phyloP scores from a whole-genome alignment of 2,329 filamentous ascomycete species.

The Alternaria consortialis region DNA sequence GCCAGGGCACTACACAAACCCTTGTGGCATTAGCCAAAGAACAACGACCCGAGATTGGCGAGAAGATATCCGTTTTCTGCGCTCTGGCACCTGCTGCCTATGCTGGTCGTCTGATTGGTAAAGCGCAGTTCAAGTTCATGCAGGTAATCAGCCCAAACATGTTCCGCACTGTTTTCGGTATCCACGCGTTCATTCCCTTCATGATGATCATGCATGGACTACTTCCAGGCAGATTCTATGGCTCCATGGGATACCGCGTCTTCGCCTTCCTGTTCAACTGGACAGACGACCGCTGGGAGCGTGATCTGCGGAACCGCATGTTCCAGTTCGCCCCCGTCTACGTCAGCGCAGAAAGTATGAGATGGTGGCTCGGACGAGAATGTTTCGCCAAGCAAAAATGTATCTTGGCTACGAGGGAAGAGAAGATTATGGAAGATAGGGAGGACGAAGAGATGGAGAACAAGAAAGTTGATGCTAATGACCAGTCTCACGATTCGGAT shows the following conservation, averaged over 20 bases:
- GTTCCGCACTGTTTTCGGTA: constrained; percentile 86
- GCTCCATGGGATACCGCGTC: constrained; percentile 84
- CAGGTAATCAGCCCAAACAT: constrained; percentile 76
- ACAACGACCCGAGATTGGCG: constrained; percentile 83
- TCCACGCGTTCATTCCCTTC: constrained; percentile 90
- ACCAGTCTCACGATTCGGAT: constrained; percentile 25
- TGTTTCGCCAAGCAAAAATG: constrained; percentile 88
- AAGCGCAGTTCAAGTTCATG: constrained; percentile 94
- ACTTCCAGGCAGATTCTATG: constrained; percentile 74
- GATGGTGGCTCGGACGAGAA: constrained; percentile 92
- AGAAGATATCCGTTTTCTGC: constrained; percentile 87
- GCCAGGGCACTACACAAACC: constrained; percentile 89
- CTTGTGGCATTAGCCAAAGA: constrained; percentile 89
- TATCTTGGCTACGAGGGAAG: constrained; percentile 81
- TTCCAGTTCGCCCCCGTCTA: constrained; percentile 95
- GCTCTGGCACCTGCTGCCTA: constrained; percentile 91
- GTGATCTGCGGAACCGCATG: constrained; percentile 78
- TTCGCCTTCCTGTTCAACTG: constrained; percentile 92
- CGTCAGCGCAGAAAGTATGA: constrained; percentile 87
- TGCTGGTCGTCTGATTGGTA: constrained; percentile 83
- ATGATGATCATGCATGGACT: constrained; percentile 85
- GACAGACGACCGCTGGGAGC: constrained; percentile 86
- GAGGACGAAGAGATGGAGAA: constrained; percentile 53
- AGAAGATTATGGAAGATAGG: constrained; percentile 68
- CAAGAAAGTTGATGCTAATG: constrained; percentile 11